Base-by-base conservation (phyloP, 495 filamentous ascomycete species). In the Penicillium pulvis region DNA sequence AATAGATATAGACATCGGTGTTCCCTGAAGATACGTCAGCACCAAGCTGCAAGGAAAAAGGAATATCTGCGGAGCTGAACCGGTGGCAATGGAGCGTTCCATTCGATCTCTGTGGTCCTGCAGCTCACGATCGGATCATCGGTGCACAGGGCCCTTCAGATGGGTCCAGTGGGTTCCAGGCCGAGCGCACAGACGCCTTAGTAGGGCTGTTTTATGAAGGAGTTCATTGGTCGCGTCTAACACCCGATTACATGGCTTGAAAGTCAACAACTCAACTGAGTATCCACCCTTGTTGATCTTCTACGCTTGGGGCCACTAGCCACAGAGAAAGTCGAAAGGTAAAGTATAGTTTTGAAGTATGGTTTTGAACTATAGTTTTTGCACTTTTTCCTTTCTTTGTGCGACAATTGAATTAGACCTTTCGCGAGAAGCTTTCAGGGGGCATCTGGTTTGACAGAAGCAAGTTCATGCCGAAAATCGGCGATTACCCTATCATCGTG, bases 41-140 rank as follows among this genome's bases (percentile, higher is more conserved):
- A 51, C 46, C 42, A 53, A 58, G 33, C 66, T 66, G 67, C 67
- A 70, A 70, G 67, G 67, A 64, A 53, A 62, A 64, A 58, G 42
- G 31, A 60, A 58, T 58, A 63, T 57, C 60, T 41, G 53, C 56
- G 51, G 63, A 56, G 39, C 56, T 36, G 46, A 36, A 23, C 33
- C 42, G 58, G 67, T 70, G 67, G 67, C 67, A 68, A 70, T 65
- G 61, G 39, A 51, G 28, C 26, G 52, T 33, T 49, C 53, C 33
- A 48, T 60, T 47, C 55, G 48, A 51, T 60, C 49, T 57, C 48
- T 60, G 4, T 28, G 28, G 28, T 28, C 26, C 51, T 60, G n/a
- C 51, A 55, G 53, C 57, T 44, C 51, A 42, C 42, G 60, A 62
- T 66, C 59, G 41, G 65, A 60, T 60, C 62, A 51, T 23, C 57